Conservation (phyloP, 2,329 filamentous ascomycete species). For the Aspergillus flavus region DNA sequence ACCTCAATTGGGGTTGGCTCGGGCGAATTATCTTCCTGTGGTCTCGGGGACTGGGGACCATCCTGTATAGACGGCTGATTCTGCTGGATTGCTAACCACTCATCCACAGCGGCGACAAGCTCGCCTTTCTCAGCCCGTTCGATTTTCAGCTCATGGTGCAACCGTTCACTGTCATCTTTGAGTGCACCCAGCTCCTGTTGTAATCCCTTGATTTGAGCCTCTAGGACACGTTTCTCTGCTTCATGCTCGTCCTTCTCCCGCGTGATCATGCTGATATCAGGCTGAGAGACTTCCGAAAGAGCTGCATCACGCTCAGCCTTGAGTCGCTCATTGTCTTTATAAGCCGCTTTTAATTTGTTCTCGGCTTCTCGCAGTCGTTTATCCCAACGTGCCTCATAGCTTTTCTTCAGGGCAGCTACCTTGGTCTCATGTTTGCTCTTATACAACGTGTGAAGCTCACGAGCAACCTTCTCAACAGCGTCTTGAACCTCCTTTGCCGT, state of each 20-base stretch:
- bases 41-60: conserved; percentile 1
- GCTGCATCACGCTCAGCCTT: conserved; percentile 67
- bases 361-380: conserved; percentile 84
- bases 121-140: conserved; percentile 54
- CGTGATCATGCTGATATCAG: conserved; percentile 48
- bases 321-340: conserved; percentile 74
- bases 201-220: conserved; percentile 74
- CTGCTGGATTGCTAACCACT: conserved; percentile 48
- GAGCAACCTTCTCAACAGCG: conserved; percentile 86
- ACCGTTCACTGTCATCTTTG: conserved; percentile 66
- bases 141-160: conserved; percentile 61
- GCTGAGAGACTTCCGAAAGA: conserved; percentile 58
- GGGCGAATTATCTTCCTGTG: conserved; percentile 11
- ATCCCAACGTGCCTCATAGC: conserved; percentile 84
- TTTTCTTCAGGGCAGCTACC: conserved; percentile 81
- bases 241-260: conserved; percentile 63
- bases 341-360: conserved; percentile 67
- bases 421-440: conserved; percentile 98
- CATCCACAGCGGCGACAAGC: conserved; percentile 50
- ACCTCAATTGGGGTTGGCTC: conserved; percentile 17
- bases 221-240: conserved; percentile 67
- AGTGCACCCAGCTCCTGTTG: conserved; percentile 72
- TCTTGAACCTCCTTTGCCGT: conserved; percentile 73
- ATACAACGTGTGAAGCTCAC: conserved; percentile 89
- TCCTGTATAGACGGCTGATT: conserved; percentile 16